Base-by-base conservation (phyloP, 345 rosid genomes). In the Cardamine resedifolia region DNA sequence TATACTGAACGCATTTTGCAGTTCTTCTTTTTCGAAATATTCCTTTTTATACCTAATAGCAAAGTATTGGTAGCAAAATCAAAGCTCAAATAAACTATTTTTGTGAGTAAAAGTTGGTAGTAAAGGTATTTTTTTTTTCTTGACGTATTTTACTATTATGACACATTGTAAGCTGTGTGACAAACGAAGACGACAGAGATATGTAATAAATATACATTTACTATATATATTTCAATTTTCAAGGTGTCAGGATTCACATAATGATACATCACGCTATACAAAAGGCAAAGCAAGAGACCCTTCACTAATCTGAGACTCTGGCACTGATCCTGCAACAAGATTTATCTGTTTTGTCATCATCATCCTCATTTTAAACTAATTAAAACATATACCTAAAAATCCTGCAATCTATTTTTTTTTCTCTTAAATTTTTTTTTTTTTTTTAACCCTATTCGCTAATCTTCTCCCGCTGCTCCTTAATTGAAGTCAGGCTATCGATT, bases 261-360 rank as follows among this genome's bases (percentile, higher is more conserved):
- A 83, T 84, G 77, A 73, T 55, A 70, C 81, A 70, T 84, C 83
- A 77, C n/a, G n/a, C 79, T 80, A 51, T 72, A 77, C 77, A 78
- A 62, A 70, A 71, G 47, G 34, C 64, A 70, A 63, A 58, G 39
- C 60, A 34, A 64, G 71, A 51, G 71, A 51, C 43, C 70, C 24
- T 74, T 62, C 73, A 57, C 71, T 62, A 68, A 56, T 76, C 38
- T 45, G 52, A 43, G 47, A 36, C 47, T 52, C 33, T 65, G 36
- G 49, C 21, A 44, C 21, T 70, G 15, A 48, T 71, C n/a, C 53
- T 74, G 72, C 71, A 39, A 56, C 66, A 47, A 56, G 72, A 66
- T 72, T 59, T 72, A 58, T 69, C 65, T 58, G 74, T 63, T 71
- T 59, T 55, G 76, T 72, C 83, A 68, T 66, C 59, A 51, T 70